Evolutionary conservation across 768 basidiomycete species (phyloP).

Genomic region (Boletus subparvulus): DNA sequence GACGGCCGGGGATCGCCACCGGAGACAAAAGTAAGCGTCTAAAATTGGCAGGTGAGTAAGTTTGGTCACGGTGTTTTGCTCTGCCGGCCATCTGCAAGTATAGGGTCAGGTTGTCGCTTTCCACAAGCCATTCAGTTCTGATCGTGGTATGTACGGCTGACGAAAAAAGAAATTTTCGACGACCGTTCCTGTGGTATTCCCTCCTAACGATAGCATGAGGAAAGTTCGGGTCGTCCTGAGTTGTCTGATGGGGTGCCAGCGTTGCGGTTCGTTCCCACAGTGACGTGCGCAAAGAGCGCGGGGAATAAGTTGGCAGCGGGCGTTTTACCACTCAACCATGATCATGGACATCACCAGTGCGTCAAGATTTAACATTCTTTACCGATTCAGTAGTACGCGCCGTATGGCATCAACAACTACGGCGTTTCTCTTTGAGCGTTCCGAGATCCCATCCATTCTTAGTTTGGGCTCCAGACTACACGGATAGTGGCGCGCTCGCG

Average conservation of each 20-base stretch:
- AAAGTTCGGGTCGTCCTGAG: background rate
- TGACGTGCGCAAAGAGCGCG: background rate
- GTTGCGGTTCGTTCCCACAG: constrained; percentile 4
- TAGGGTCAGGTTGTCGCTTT: background rate
- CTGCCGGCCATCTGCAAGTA: background rate
- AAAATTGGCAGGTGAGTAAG: constrained; percentile 10
- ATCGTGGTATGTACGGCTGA: background rate
- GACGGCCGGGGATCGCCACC: constrained; percentile 2
- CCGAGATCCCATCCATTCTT: constrained; percentile 28
- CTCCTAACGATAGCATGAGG: background rate
- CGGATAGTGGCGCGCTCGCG: constrained; percentile 54
- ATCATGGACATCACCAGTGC: background rate
- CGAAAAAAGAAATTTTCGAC: background rate
- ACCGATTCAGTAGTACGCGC: background rate
- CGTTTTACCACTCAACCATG: background rate
- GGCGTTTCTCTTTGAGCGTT: constrained; percentile 10
- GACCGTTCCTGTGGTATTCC: background rate
- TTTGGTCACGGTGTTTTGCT: background rate
- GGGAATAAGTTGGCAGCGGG: background rate
- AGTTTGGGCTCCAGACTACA: constrained; percentile 68
- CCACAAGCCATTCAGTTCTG: background rate
- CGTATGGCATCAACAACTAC: constrained; percentile 5
- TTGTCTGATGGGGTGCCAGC: background rate
- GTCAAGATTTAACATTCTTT: background rate
- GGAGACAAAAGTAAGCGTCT: background rate